Percentiles rank a stretch among this genome's conserved stretches.
Evolutionary conservation across 2,329 filamentous ascomycete species (phyloP).

Genomic region (Microsporum audouinii): DNA sequence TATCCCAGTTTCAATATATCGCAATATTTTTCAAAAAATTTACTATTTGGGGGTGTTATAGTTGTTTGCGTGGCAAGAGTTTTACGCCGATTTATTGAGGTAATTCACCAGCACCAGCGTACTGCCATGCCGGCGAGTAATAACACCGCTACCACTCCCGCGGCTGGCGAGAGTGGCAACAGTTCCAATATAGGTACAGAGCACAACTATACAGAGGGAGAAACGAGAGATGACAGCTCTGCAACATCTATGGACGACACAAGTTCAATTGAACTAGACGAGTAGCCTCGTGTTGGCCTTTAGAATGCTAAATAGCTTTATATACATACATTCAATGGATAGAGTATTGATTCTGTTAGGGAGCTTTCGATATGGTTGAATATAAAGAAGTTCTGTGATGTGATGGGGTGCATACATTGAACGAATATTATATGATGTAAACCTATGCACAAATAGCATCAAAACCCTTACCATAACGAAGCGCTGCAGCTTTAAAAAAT

Average conservation of each 20-base stretch:
- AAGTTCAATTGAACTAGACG: neutral
- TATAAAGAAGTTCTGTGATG: no score
- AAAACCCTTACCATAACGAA: neutral
- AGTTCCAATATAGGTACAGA: neutral
- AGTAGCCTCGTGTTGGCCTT: neutral
- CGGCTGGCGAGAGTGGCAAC: neutral
- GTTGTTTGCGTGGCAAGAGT: conserved; percentile 9
- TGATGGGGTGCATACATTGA: no score
- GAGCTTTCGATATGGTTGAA: no score
- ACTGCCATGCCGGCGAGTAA: neutral
- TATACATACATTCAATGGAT: neutral
- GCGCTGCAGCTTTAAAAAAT: no score
- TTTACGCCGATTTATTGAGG: conserved; percentile 10
- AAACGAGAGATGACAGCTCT: neutral
- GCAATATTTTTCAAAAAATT: conserved; percentile 6
- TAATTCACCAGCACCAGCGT: neutral
- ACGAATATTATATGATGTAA: no score
- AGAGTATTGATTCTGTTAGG: neutral
- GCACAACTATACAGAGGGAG: neutral
- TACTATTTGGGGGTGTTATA: conserved; percentile 8
- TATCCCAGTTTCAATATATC: neutral
- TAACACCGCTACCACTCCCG: neutral
- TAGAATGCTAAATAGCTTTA: neutral
- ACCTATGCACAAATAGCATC: neutral
- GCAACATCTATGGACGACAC: neutral